Conservation (phyloP, 2,329 filamentous ascomycete species). For the Capronia coronata region DNA sequence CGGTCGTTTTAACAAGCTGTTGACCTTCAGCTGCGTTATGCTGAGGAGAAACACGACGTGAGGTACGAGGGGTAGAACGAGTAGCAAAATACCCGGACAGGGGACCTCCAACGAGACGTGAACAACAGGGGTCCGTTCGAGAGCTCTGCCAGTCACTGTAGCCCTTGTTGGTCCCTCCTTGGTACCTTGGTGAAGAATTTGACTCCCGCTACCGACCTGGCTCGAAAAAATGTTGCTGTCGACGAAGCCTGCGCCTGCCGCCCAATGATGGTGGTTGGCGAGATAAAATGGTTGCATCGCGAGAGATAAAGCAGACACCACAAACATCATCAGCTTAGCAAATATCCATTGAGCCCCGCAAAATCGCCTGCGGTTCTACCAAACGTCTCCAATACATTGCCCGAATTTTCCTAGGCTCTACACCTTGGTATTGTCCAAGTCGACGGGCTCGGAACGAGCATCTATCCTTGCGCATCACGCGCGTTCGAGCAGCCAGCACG, state of each 20-base stretch:
- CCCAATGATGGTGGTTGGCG: background rate
- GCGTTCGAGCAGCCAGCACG: background rate
- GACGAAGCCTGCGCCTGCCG: background rate
- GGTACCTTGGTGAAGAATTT: background rate
- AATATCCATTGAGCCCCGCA: background rate
- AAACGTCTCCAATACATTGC: no score
- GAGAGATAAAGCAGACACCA: background rate
- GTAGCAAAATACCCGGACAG: no score
- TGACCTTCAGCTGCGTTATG: background rate
- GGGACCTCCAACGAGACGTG: no score
- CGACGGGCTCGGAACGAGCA: no score
- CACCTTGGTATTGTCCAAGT: no score
- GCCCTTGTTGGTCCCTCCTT: no score
- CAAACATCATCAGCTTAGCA: background rate
- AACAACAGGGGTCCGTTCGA: background rate
- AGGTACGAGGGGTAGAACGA: background rate
- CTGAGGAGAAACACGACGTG: background rate
- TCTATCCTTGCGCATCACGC: background rate
- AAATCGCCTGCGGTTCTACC: no score
- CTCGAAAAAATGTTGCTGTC: background rate
- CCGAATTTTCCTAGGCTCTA: no score
- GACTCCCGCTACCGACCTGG: background rate
- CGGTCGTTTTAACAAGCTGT: background rate
- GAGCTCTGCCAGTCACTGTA: background rate
- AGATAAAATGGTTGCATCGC: background rate